Conservation (phyloP, 2,329 filamentous ascomycete species). For the Simplicillium sp. region DNA sequence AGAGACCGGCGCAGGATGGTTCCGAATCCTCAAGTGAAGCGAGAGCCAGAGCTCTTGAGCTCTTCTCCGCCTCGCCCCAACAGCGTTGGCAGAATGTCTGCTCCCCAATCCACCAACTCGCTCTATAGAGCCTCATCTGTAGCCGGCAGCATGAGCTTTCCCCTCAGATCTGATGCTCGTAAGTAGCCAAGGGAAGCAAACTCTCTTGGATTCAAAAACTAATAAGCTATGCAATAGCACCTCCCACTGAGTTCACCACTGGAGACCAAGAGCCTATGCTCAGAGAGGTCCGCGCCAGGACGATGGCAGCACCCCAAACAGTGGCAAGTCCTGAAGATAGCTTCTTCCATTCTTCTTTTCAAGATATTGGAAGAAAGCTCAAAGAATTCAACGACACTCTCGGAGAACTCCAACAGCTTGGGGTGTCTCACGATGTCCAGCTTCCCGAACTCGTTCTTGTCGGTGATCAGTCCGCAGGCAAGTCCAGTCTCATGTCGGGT, state of each 20-base stretch:
- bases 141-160: too few species aligned
- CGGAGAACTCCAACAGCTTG: conserved; percentile 59
- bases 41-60: too few species aligned
- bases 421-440: conserved; percentile 60
- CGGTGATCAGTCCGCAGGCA: conserved; percentile 78
- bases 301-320: conserved; percentile 12
- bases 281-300: conserved; percentile 23
- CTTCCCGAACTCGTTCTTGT: conserved; percentile 75
- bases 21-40: conserved; percentile 1
- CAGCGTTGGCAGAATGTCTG: too few species aligned
- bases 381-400: conserved; percentile 58
- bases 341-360: conserved; percentile 32
- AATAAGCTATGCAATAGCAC: background rate
- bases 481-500: conserved; percentile 59
- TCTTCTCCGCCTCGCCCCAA: too few species aligned
- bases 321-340: conserved; percentile 22
- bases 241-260: background rate
- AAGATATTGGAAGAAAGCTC: conserved; percentile 50
- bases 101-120: too few species aligned
- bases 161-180: conserved; percentile 4
- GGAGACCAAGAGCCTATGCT: conserved; percentile 26
- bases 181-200: background rate
- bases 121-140: too few species aligned
- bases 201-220: background rate
- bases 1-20: too few species aligned